These are phyloP conservation scores for Pyricularia pennisetigena DNA, from an alignment of 2,329 filamentous ascomycete species.

Conservation along the genomic window DNA sequence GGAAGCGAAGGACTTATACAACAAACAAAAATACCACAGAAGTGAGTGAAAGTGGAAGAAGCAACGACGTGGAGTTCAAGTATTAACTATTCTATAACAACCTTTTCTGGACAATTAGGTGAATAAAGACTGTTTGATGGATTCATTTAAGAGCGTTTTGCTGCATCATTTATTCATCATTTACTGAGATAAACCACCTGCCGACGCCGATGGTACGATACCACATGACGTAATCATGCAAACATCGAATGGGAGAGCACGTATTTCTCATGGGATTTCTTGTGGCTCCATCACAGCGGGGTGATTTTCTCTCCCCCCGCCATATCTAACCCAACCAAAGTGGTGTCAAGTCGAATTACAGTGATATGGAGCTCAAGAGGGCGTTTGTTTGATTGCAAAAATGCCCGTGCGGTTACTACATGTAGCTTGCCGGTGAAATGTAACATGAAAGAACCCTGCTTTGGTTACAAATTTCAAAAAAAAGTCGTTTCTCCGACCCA, in stretches of 20 bases:
- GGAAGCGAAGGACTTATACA: neutral
- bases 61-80: no score
- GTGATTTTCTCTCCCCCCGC: neutral
- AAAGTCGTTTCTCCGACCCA: neutral
- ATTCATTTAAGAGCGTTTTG: no score
- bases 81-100: no score
- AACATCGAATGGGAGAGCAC: neutral
- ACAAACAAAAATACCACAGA: neutral
- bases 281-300: neutral
- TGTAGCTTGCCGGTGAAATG: neutral
- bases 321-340: neutral
- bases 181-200: no score
- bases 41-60: no score
- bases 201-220: no score
- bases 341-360: neutral
- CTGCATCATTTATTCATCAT: no score
- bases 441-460: neutral
- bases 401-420: neutral
- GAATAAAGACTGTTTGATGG: no score
- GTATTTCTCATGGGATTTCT: neutral
- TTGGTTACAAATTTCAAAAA: neutral
- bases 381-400: neutral
- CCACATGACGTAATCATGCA: neutral
- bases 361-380: neutral
- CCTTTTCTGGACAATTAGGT: no score